A percentile compares a stretch with the other conserved stretches of the same genome.
Evolutionary conservation across 495 filamentous ascomycete genomes (phyloP).

Genomic region (Neurospora discreta): DNA sequence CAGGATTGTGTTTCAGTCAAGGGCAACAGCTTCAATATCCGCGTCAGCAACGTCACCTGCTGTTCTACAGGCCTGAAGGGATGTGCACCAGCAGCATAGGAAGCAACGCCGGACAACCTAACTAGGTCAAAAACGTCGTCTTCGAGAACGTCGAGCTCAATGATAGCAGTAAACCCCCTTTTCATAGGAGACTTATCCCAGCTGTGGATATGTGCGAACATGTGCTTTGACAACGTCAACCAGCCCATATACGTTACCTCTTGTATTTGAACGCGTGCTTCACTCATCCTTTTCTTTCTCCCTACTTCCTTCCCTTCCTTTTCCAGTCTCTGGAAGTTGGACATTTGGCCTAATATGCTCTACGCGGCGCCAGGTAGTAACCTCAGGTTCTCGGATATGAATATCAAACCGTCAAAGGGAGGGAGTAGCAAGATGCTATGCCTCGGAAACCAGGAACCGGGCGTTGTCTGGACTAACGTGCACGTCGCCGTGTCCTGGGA

Average conservation of each 20-base stretch:
- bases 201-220: conserved; percentile 36
- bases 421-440: conserved; percentile 34
- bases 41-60: conserved; percentile 29
- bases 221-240: conserved; percentile 35
- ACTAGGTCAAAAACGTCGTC: conserved; percentile 27
- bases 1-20: conserved; percentile 51
- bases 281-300: not conserved
- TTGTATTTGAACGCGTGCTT: conserved; percentile 34
- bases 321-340: not conserved
- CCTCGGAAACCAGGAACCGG: conserved; percentile 32
- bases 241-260: conserved; percentile 48
- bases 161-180: conserved; percentile 41
- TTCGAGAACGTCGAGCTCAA: conserved; percentile 32
- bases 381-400: conserved; percentile 36
- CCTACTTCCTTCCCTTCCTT: not conserved
- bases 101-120: conserved; percentile 20
- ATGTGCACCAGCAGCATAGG: conserved; percentile 28
- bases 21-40: conserved; percentile 47
- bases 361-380: conserved; percentile 36
- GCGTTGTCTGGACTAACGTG: conserved; percentile 24
- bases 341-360: too few relatives aligned
- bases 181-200: conserved; percentile 44
- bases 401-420: conserved; percentile 35
- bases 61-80: conserved; percentile 30
- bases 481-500: conserved; percentile 32